Conservation (phyloP, 495 filamentous ascomycete genomes). For the Talaromyces borbonicus region DNA sequence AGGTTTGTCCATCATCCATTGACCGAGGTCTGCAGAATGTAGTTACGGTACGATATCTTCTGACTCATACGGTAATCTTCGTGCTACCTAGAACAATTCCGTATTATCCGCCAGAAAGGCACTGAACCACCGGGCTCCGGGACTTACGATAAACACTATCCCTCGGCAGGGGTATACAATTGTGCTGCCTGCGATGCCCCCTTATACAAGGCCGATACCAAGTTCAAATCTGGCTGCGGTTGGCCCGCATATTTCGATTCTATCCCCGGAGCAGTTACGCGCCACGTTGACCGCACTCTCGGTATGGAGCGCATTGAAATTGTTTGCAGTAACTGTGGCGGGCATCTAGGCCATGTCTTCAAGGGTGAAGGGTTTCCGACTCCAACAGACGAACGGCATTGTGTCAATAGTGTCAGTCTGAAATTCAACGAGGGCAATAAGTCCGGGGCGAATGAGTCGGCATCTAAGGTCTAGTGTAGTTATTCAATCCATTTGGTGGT, state of each 20-base stretch:
- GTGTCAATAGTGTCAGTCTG: conserved; percentile 89
- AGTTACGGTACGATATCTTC: conserved; percentile 4
- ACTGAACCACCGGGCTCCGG: conserved; percentile 75
- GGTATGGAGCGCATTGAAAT: conserved; percentile 92
- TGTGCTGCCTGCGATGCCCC: conserved; percentile 82
- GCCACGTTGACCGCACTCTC: conserved; percentile 63
- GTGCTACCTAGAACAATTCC: conserved; percentile 69
- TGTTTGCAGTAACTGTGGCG: conserved; percentile 85
- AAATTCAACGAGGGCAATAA: conserved; percentile 65
- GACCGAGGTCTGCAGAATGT: neutral
- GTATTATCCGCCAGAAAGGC: conserved; percentile 79
- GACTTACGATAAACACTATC: conserved; percentile 77
- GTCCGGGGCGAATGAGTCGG: conserved; percentile 17
- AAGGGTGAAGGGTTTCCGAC: conserved; percentile 88
- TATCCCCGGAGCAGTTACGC: conserved; percentile 76
- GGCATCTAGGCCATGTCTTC: conserved; percentile 94
- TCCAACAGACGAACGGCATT: conserved; percentile 93
- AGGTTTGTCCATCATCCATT: conserved; percentile 38
- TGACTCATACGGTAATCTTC: neutral
- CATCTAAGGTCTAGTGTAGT: conserved; percentile 8
- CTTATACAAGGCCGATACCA: conserved; percentile 81
- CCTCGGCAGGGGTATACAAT: conserved; percentile 63
- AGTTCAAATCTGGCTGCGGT: conserved; percentile 92
- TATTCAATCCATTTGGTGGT: too few relatives aligned
- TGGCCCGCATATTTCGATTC: conserved; percentile 98